A percentile compares a stretch with the other conserved stretches of the same genome.
phyloP scores from a whole-genome alignment of 1,284 basidiomycete species.

The Lignosus rhinocerotis region DNA sequence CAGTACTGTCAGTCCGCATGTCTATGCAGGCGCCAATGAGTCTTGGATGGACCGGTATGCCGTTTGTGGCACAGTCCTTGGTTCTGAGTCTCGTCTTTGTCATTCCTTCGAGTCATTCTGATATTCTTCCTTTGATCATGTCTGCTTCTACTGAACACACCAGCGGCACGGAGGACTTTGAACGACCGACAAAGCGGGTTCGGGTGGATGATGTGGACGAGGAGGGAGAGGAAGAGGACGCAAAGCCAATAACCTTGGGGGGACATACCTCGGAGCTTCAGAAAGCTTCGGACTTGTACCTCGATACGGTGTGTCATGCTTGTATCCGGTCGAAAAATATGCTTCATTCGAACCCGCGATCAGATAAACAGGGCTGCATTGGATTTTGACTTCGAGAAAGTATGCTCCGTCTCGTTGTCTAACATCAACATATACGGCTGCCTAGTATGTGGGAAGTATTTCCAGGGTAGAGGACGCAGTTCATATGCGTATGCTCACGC shows the following conservation, averaged over 20 bases:
- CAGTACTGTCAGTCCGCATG: too few relatives aligned
- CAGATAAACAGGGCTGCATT: constrained; percentile 84
- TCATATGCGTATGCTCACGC: constrained; percentile 97
- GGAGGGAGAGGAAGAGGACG: constrained; percentile 49
- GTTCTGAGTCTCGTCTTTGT: neutral
- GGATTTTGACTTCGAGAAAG: constrained; percentile 99
- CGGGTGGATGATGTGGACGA: constrained; percentile 42
- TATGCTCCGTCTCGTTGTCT: constrained; percentile 94
- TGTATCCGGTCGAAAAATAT: neutral
- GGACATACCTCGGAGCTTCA: constrained; percentile 43
- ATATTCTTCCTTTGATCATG: constrained; percentile 2
- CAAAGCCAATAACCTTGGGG: constrained; percentile 29
- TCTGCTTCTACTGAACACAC: constrained; percentile 10
- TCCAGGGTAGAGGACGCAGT: constrained; percentile 91
- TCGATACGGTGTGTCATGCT: constrained; percentile 79
- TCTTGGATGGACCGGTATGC: neutral
- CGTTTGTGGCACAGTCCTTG: neutral
- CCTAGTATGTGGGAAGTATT: constrained; percentile 98
- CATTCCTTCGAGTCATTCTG: neutral
- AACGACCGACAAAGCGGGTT: constrained; percentile 28
- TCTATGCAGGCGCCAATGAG: neutral
- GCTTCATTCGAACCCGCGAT: neutral
- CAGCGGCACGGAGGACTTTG: constrained; percentile 9
- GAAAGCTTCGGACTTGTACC: constrained; percentile 85
- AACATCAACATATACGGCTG: constrained; percentile 99